phyloP scores from a whole-genome alignment of 2,329 filamentous ascomycete genomes.

The Parafenestella ontariensis region DNA sequence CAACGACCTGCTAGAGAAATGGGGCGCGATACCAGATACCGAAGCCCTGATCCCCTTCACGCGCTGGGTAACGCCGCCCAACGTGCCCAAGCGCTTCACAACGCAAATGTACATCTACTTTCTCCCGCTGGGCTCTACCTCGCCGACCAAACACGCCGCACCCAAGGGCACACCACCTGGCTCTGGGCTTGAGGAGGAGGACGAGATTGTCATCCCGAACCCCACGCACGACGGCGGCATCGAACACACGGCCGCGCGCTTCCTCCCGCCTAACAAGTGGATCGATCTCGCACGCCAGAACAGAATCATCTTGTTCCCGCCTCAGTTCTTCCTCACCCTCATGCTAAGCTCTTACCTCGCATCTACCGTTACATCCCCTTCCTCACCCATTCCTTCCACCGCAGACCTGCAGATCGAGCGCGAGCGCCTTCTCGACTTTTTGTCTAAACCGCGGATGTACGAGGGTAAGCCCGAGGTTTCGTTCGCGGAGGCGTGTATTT shows the following conservation, averaged over 20 bases:
- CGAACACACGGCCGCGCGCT: conserved; percentile 77
- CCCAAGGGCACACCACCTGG: conserved; percentile 43
- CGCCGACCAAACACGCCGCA: conserved; percentile 39
- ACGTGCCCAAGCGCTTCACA: conserved; percentile 78
- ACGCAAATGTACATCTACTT: conserved; percentile 98
- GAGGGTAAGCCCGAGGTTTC: conserved; percentile 41
- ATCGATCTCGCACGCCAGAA: conserved; percentile 67
- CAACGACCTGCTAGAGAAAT: conserved; percentile 65
- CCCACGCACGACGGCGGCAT: conserved; percentile 75
- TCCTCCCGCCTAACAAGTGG: conserved; percentile 75
- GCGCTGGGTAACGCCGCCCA: conserved; percentile 84
- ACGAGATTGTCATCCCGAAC: conserved; percentile 68
- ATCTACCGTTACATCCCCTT: conserved; percentile 35
- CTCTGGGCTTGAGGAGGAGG: conserved; percentile 33
- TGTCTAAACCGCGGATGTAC: conserved; percentile 59
- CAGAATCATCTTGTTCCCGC: conserved; percentile 85
- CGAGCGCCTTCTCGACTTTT: conserved; percentile 52
- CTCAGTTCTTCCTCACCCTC: conserved; percentile 78
- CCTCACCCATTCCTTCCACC: conserved; percentile 31
- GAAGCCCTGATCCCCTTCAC: conserved; percentile 81
- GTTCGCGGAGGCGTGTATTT: conserved; percentile 55
- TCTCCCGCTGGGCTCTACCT: conserved; percentile 64
- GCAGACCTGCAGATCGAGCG: conserved; percentile 52
- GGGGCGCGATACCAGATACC: conserved; percentile 69
- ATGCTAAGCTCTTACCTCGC: conserved; percentile 64